These are phyloP conservation scores for Teunomyces lycoperdinae DNA, from an alignment of 805 yeast genomes.

Conservation along the genomic window DNA sequence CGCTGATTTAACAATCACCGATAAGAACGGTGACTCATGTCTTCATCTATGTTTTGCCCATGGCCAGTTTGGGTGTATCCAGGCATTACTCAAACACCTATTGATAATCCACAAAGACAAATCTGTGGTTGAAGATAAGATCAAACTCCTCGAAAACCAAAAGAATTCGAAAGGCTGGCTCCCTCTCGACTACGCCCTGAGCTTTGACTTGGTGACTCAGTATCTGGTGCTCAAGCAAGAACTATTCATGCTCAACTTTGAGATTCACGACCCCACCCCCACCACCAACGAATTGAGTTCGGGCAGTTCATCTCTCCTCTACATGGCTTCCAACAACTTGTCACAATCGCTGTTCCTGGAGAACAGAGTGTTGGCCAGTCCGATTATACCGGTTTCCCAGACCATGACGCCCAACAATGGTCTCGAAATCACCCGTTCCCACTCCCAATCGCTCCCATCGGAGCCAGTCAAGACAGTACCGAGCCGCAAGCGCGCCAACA, in stretches of 20 bases:
- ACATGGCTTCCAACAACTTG: constrained; percentile 6
- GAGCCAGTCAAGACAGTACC: constrained; percentile 6
- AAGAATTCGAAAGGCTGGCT: constrained; percentile 59
- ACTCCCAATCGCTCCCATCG: constrained; percentile 32
- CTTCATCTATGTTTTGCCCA: constrained; percentile 51
- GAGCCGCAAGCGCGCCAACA: constrained; percentile 20
- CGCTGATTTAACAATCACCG: constrained; percentile 43
- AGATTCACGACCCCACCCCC: constrained; percentile 7
- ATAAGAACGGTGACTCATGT: constrained; percentile 34
- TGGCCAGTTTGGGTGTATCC: constrained; percentile 55
- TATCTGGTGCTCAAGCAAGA: constrained; percentile 24
- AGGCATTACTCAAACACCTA: constrained; percentile 20
- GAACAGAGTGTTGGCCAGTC: constrained; percentile 29
- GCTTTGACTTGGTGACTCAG: constrained; percentile 24
- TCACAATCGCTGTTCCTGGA: constrained; percentile 13
- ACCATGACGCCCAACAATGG: neutral
- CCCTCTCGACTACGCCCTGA: constrained; percentile 30
- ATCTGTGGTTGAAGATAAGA: constrained; percentile 28
- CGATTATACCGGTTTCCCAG: constrained; percentile 29
- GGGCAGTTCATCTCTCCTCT: constrained; percentile 7
- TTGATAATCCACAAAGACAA: constrained; percentile 8
- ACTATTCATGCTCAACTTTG: constrained; percentile 10
- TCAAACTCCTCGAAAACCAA: constrained; percentile 48
- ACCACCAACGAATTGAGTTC: constrained; percentile 7
- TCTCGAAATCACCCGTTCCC: constrained; percentile 17